These are phyloP conservation scores for Sarocladium oryzae DNA, from an alignment of 2,329 filamentous ascomycete species.

Conservation along the genomic window DNA sequence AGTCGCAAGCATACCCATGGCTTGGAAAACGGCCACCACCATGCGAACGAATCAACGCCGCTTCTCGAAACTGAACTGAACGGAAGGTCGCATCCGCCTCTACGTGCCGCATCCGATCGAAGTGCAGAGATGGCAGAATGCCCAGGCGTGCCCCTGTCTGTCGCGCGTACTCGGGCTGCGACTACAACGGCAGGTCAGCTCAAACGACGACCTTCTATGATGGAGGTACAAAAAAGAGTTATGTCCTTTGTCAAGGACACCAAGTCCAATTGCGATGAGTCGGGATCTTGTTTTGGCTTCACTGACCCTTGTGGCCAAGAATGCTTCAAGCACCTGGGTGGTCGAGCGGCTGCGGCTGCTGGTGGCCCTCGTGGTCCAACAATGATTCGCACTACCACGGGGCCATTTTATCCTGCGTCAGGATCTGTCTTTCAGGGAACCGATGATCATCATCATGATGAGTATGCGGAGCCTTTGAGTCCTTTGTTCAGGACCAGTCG, in stretches of 20 bases:
- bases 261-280: constrained; percentile 55
- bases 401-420: constrained; percentile 22
- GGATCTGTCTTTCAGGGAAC: constrained; percentile 20
- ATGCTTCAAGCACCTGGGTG: constrained; percentile 52
- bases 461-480: constrained; percentile 21
- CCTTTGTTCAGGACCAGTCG: constrained; percentile 29
- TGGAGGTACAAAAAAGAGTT: constrained; percentile 48
- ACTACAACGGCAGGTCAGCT: constrained; percentile 22
- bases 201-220: constrained; percentile 47
- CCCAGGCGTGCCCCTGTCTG: constrained; percentile 16
- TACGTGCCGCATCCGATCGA: constrained; percentile 22
- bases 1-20: constrained; percentile 15
- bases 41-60: constrained; percentile 41
- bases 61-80: constrained; percentile 31
- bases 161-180: constrained; percentile 19
- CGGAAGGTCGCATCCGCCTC: constrained; percentile 17
- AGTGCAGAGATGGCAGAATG: constrained; percentile 23
- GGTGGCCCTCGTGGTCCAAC: constrained; percentile 27
- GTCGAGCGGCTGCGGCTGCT: constrained; percentile 22
- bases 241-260: constrained; percentile 61
- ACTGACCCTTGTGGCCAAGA: constrained; percentile 60
- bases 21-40: constrained; percentile 16
- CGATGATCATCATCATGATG: constrained; percentile 17
- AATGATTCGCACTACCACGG: constrained; percentile 36
- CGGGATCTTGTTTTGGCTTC: constrained; percentile 57